Evolutionary conservation across 768 basidiomycete species (phyloP).

Genomic region (Multifurca ochricompacta): DNA sequence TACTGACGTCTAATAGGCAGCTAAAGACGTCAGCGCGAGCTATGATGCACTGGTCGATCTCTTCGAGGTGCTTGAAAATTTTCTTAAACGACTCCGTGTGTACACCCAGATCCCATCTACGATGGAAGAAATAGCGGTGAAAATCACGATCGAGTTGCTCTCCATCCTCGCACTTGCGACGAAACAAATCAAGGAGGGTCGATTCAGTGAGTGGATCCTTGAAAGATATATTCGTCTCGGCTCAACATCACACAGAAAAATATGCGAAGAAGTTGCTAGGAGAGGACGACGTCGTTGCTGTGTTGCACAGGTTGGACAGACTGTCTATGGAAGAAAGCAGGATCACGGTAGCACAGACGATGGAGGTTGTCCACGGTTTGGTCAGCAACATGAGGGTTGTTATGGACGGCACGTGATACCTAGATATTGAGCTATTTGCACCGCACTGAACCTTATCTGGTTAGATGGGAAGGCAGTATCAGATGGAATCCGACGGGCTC

Average conservation of each 20-base stretch:
- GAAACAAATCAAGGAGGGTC: background rate
- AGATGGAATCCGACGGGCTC: background rate
- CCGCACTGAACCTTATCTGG: background rate
- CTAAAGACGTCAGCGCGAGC: background rate
- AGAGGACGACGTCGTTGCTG: background rate
- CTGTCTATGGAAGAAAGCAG: background rate
- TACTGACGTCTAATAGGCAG: background rate
- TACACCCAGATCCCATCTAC: background rate
- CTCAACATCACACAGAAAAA: background rate
- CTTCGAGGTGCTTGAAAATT: background rate
- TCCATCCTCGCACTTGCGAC: background rate
- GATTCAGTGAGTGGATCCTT: background rate
- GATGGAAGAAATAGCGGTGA: background rate
- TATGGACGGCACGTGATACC: background rate
- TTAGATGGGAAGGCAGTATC: background rate
- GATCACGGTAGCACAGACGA: background rate
- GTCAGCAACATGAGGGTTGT: background rate
- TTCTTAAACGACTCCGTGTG: background rate
- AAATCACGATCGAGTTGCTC: background rate
- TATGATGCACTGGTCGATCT: background rate
- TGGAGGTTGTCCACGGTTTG: background rate
- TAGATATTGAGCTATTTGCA: background rate
- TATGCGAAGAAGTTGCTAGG: background rate
- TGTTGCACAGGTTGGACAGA: background rate
- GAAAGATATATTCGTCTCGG: background rate